Conservation (phyloP, 2,329 filamentous ascomycete genomes). For the Nemania diffusa region DNA sequence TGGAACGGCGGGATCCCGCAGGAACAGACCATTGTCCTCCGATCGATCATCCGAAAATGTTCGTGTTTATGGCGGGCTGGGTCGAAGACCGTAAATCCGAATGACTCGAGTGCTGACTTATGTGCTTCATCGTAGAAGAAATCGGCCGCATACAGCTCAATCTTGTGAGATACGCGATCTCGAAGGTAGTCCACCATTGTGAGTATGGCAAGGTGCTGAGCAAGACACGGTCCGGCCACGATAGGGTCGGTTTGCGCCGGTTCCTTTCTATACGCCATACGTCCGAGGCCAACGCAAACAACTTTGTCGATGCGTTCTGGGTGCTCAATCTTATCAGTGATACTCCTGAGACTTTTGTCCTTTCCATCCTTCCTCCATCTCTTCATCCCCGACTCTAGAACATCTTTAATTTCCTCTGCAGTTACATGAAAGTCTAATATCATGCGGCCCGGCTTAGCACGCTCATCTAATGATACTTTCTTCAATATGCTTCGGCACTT, state of each 20-base stretch:
- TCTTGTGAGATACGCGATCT: constrained; percentile 9
- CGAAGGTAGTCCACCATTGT: constrained; percentile 19
- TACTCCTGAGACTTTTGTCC: neutral
- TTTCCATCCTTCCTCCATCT: constrained; percentile 14
- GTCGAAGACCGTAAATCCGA: constrained; percentile 22
- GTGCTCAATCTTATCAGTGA: constrained; percentile 25
- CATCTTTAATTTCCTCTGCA: constrained; percentile 8
- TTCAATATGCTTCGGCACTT: constrained; percentile 1
- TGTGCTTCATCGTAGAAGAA: constrained; percentile 24
- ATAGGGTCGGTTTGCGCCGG: neutral
- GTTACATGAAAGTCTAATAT: neutral
- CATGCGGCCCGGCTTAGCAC: neutral
- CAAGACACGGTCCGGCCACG: constrained; percentile 12
- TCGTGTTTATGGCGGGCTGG: constrained; percentile 7
- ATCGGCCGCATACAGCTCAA: constrained; percentile 29
- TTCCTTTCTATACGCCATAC: constrained; percentile 14
- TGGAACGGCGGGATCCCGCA: neutral
- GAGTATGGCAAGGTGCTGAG: constrained; percentile 21
- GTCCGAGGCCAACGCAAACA: constrained; percentile 24
- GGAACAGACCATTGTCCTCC: neutral
- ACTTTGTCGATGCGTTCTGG: constrained; percentile 17
- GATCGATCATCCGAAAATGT: constrained; percentile 21
- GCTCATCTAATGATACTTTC: neutral
- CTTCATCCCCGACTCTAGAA: neutral
- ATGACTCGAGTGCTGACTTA: neutral